Conservation (phyloP, 176 grass and related monocot genomes). For the Panicum miliaceum region DNA sequence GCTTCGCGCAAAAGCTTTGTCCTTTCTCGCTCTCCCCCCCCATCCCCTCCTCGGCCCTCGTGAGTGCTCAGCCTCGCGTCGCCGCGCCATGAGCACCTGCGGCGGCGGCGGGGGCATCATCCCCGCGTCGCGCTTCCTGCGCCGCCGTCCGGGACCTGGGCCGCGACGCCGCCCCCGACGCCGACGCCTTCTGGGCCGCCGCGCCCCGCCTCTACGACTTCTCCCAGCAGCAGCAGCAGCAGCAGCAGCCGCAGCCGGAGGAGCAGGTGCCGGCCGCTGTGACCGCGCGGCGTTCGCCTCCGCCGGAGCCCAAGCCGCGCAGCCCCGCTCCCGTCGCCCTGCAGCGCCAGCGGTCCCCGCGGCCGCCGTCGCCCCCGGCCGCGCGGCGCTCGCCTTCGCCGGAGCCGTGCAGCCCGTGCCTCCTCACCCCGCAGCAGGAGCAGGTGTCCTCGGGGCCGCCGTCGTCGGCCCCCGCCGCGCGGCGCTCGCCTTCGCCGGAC, state of each 20-base stretch:
- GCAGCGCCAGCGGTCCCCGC: neutral
- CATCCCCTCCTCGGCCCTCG: neutral
- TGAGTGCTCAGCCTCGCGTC: neutral
- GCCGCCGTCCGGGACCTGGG: slow-evolving; percentile 28
- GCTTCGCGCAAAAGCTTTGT: neutral
- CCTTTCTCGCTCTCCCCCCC: neutral
- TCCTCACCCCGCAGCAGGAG: neutral
- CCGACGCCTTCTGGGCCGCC: slow-evolving; percentile 62
- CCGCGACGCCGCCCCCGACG: neutral
- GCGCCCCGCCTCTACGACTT: slow-evolving; percentile 50
- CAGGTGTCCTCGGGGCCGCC: neutral
- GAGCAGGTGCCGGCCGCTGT: too few species aligned
- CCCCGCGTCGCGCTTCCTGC: slow-evolving; percentile 52
- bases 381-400: neutral
- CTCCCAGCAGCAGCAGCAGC: slow-evolving; percentile 23
- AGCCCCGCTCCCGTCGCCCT: neutral
- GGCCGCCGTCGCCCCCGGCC: neutral
- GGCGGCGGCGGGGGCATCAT: slow-evolving; percentile 23
- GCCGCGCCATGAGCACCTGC: slow-evolving; percentile 25
- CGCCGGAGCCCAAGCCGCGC: neutral
- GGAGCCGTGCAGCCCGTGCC: neutral
- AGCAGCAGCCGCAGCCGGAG: neutral
- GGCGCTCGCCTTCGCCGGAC: neutral
- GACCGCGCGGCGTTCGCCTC: neutral
- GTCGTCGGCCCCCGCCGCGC: neutral